phyloP scores from a whole-genome alignment of 441 rosid species.

The Mallotus japonicus region DNA sequence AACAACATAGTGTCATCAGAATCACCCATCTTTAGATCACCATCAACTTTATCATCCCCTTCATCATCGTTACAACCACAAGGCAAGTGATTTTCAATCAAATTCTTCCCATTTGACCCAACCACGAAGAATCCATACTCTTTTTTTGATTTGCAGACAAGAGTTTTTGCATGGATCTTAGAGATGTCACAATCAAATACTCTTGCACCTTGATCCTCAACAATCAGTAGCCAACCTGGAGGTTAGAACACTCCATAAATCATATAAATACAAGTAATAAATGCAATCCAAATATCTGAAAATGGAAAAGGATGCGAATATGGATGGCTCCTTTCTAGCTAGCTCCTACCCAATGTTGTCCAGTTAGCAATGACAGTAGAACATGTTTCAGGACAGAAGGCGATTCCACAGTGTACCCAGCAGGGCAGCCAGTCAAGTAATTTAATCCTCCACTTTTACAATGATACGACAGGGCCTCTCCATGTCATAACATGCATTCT shows the following conservation, averaged over 20 bases:
- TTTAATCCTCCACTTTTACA: conserved; percentile 31
- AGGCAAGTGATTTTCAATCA: conserved; percentile 12
- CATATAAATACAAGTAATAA: conserved; percentile 16
- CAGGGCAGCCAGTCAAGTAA: conserved; percentile 29
- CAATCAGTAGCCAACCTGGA: conserved; percentile 64
- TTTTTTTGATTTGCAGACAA: conserved; percentile 38
- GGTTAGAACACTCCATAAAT: conserved; percentile 22
- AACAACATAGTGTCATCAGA: conserved; percentile 23
- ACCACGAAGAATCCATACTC: conserved; percentile 33
- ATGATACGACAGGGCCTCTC: conserved; percentile 22
- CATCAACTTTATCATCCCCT: conserved; percentile 25
- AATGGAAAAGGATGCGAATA: conserved; percentile 24
- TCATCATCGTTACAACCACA: conserved; percentile 9
- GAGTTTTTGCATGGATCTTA: conserved; percentile 49
- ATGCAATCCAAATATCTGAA: background rate
- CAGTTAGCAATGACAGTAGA: conserved; percentile 19
- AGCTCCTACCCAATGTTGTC: conserved; percentile 25
- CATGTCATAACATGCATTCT: conserved; percentile 28
- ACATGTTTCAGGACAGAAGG: conserved; percentile 21
- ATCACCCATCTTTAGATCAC: conserved; percentile 50
- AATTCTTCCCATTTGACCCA: conserved; percentile 22
- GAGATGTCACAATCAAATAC: conserved; percentile 49
- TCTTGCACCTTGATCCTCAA: conserved; percentile 57
- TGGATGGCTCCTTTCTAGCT: conserved; percentile 14
- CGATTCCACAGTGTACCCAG: conserved; percentile 20